Evolutionary conservation across 2,329 filamentous ascomycete genomes (phyloP), one percentile per base, ranked within the genome.

Genomic region (Diaporthe velutina): DNA sequence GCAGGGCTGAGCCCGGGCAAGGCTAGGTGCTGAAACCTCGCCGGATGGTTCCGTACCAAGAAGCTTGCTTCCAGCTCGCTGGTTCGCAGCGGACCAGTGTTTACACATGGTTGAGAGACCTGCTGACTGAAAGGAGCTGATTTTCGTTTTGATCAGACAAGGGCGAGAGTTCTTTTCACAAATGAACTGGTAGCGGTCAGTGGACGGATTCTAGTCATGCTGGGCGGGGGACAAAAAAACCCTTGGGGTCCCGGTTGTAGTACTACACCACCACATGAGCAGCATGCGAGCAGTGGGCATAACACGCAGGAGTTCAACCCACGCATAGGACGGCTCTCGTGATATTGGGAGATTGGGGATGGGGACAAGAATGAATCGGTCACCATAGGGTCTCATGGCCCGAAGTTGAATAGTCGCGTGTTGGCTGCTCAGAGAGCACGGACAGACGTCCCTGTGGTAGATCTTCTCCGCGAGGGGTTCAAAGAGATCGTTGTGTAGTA

Each of bases 11-110:
- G 33, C 64, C 48, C n/a, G 25, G 45, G 54, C 22, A 40, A 38
- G 48, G n/a, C 48, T 68, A 33, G 48, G 64, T 54, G 30, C 64
- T 68, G 64, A 68, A 68, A 68, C 64, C n/a, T 38, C 48, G 7
- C 22, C 48, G 45, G 48, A 40, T 38, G 64, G 33, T 54, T 50
- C 64, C 45, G 64, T 68, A 54, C 64, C 64, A 40, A 54, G 64
- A 68, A 40, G 30, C 64, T 17, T 54, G 25, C 45, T 30, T 68
- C 15, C 60, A 64, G 64, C 33, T 52, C 8, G 30, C 30, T 67
- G 45, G 30, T 7, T 28, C 30, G 4, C 13, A 50, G 30, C 12
- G n/a, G n/a, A 38, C 42, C 61, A 25, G 45, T 30, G 25, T 25
- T 33, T 22, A 6, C 45, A 30, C 25, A 30, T 30, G 13, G 4